A percentile compares a stretch with the other conserved stretches of the same genome.
Conservation (phyloP, 106 monocot genomes). For the Dendrobium catenatum region DNA sequence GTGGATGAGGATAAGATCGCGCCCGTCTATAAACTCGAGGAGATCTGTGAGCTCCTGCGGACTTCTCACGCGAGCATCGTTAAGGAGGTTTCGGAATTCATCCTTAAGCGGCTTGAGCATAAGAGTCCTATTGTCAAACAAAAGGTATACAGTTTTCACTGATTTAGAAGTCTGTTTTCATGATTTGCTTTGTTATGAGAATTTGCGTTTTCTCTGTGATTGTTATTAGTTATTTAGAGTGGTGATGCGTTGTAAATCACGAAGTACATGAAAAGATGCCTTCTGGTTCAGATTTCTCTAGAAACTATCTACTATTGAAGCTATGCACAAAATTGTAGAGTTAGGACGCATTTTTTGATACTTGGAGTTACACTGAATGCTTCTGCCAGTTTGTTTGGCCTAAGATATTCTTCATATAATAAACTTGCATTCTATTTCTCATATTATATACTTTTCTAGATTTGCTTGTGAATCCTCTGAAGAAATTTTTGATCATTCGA, state of each 20-base stretch:
- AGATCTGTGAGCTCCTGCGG: constrained; percentile 84
- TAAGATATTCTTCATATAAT: background rate
- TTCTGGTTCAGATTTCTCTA: background rate
- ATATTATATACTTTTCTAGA: background rate
- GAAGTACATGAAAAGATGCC: background rate
- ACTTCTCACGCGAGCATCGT: constrained; percentile 65
- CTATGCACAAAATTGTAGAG: background rate
- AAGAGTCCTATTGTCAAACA: constrained; percentile 98
- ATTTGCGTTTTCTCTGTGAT: background rate
- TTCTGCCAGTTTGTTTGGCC: background rate
- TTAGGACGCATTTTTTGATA: background rate
- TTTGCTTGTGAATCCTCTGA: background rate
- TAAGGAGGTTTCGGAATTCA: constrained; percentile 87
- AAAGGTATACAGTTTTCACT: constrained; percentile 38
- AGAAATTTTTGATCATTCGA: background rate
- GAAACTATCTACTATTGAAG: background rate
- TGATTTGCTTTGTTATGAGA: background rate
- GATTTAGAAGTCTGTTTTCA: background rate
- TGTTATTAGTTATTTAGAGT: background rate
- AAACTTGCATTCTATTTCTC: background rate
- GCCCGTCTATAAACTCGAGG: constrained; percentile 93
- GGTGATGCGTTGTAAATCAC: background rate
- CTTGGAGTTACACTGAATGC: background rate
- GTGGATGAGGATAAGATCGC: constrained; percentile 94
- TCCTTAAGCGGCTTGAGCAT: constrained; percentile 87